These are phyloP conservation scores for Gloeopeniophorella convolvens DNA, from an alignment of 768 basidiomycete genomes.

Conservation along the genomic window DNA sequence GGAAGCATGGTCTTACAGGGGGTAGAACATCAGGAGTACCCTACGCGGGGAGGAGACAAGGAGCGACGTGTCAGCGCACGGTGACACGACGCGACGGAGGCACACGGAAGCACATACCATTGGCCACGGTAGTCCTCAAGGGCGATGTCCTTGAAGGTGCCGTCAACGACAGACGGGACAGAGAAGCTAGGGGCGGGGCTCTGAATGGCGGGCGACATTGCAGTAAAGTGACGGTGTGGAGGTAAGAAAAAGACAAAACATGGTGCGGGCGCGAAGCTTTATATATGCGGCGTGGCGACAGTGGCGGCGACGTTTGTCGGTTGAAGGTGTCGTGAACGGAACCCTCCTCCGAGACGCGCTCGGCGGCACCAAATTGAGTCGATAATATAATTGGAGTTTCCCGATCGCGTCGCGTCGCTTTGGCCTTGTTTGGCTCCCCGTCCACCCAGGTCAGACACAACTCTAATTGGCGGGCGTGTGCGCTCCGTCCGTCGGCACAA, in stretches of 20 bases:
- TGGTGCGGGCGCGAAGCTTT: too few relatives aligned
- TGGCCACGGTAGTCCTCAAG: conserved; percentile 67
- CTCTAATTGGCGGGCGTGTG: neutral
- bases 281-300: too few relatives aligned
- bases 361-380: too few relatives aligned
- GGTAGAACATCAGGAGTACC: conserved; percentile 94
- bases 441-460: too few relatives aligned
- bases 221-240: conserved; percentile 28
- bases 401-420: conserved; percentile 8
- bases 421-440: conserved; percentile 2
- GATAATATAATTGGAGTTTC: too few relatives aligned
- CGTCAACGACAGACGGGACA: conserved; percentile 67
- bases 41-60: conserved; percentile 43
- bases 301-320: too few relatives aligned
- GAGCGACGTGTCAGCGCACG: neutral
- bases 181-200: conserved; percentile 80
- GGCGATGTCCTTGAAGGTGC: conserved; percentile 73
- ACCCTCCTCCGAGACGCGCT: too few relatives aligned
- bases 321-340: too few relatives aligned
- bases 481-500: too few relatives aligned
- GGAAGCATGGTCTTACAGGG: conserved; percentile 55
- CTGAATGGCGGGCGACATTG: conserved; percentile 46
- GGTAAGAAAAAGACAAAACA: neutral
- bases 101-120: conserved; percentile 48
- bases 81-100: conserved; percentile 8